Percentiles rank a stretch among this genome's conserved stretches.
Conservation (phyloP, 768 basidiomycete species). For the Lentinula sp. region DNA sequence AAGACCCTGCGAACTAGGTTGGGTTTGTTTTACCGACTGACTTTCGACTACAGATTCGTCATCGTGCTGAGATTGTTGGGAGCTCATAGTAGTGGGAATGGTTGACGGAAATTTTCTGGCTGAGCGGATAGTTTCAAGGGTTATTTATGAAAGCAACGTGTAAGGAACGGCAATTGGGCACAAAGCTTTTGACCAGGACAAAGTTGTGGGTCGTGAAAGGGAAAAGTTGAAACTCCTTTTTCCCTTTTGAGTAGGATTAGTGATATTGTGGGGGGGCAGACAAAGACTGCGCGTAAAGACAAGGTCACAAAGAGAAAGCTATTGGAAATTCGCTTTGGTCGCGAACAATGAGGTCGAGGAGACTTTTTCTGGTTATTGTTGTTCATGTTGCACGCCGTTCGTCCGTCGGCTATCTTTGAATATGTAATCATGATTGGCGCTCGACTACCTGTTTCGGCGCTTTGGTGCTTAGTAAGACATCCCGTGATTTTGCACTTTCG, state of each 20-base stretch:
- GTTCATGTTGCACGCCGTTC: not conserved
- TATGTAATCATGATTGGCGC: not conserved
- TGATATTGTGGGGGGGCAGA: not conserved
- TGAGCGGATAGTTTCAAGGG: not conserved
- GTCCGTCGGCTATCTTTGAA: not conserved
- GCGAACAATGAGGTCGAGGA: not conserved
- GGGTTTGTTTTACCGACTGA: not conserved
- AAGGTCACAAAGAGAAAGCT: not conserved
- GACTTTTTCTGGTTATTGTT: not conserved
- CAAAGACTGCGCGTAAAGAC: not conserved
- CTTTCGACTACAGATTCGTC: not conserved
- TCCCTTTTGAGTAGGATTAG: not conserved
- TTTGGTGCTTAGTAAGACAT: too few relatives aligned
- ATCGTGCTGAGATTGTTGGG: not conserved
- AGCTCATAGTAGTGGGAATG: not conserved
- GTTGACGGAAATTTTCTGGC: not conserved
- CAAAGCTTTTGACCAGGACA: not conserved
- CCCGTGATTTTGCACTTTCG: too few relatives aligned
- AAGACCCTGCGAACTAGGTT: not conserved
- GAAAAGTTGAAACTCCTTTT: not conserved
- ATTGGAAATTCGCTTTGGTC: not conserved
- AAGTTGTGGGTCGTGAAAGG: not conserved
- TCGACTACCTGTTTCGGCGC: too few relatives aligned
- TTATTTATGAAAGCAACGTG: not conserved
- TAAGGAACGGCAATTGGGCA: not conserved